Conservation (phyloP, 106 monocot genomes). For the Apostasia shenzhenica region DNA sequence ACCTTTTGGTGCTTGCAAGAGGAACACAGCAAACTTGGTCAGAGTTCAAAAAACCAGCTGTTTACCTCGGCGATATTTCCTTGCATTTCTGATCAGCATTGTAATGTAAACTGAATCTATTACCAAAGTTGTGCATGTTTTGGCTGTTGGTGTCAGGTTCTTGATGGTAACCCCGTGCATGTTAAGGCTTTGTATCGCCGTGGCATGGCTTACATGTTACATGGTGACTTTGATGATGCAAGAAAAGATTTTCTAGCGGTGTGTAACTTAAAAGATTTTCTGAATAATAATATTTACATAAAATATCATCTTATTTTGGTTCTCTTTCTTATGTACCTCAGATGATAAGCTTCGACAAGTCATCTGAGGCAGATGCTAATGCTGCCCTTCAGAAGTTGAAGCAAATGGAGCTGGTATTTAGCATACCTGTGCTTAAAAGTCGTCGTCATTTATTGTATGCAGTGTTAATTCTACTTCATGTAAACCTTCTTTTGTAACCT, state of each 20-base stretch:
- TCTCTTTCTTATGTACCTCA: conserved; percentile 12
- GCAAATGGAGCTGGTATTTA: conserved; percentile 60
- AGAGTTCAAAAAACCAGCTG: neutral
- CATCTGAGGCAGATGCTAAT: conserved; percentile 82
- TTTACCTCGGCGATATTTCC: neutral
- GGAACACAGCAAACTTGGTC: neutral
- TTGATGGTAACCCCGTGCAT: conserved; percentile 76
- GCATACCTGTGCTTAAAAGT: too few relatives aligned
- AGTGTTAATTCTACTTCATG: too few relatives aligned
- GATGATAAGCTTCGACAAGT: conserved; percentile 92
- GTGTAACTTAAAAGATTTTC: neutral
- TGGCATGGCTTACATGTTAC: conserved; percentile 83
- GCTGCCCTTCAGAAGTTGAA: conserved; percentile 87
- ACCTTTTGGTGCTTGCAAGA: neutral
- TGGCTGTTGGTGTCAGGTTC: conserved; percentile 33
- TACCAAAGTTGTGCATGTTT: neutral
- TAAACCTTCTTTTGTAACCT: too few relatives aligned
- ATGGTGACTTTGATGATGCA: conserved; percentile 86
- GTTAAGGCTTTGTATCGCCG: conserved; percentile 82
- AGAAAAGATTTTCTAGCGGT: conserved; percentile 84
- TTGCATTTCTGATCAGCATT: neutral
- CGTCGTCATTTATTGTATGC: too few relatives aligned
- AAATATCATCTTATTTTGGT: neutral
- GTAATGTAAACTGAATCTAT: neutral
- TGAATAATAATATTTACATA: too few relatives aligned